These are phyloP conservation scores for Musa balbisiana DNA, from an alignment of 202 grass and related monocot genomes.

Conservation along the genomic window DNA sequence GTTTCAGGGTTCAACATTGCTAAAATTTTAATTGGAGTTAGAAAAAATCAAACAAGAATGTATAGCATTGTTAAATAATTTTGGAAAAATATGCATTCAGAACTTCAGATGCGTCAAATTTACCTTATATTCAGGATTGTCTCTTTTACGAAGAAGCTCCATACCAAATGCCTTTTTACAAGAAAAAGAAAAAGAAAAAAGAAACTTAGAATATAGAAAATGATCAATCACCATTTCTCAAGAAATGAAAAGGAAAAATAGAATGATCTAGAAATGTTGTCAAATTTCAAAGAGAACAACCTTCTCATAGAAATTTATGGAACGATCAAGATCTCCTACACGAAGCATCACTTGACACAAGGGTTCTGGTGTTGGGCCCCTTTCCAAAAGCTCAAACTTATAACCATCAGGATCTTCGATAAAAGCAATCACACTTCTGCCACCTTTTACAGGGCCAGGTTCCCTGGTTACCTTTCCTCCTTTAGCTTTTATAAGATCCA, in stretches of 20 bases:
- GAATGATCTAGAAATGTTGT: neutral
- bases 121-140: slow-evolving; percentile 94
- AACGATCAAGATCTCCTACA: slow-evolving; percentile 50
- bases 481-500: slow-evolving; percentile 56
- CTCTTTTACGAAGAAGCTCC: slow-evolving; percentile 86
- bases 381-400: slow-evolving; percentile 76
- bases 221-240: no score
- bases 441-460: slow-evolving; percentile 53
- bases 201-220: neutral
- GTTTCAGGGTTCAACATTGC: neutral
- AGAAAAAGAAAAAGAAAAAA: slow-evolving; percentile 16
- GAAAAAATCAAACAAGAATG: neutral
- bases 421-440: slow-evolving; percentile 55
- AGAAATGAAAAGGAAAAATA: neutral
- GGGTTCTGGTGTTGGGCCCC: slow-evolving; percentile 51
- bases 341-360: slow-evolving; percentile 84
- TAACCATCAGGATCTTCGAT: slow-evolving; percentile 81
- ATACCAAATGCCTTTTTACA: slow-evolving; percentile 80
- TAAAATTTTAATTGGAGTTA: neutral
- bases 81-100: neutral
- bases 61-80: neutral
- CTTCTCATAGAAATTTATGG: slow-evolving; percentile 79
- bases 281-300: slow-evolving; percentile 9
- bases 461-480: slow-evolving; percentile 66
- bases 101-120: neutral